Base-by-base conservation (phyloP, 2,329 filamentous ascomycete species). In the Beauveria australis region DNA sequence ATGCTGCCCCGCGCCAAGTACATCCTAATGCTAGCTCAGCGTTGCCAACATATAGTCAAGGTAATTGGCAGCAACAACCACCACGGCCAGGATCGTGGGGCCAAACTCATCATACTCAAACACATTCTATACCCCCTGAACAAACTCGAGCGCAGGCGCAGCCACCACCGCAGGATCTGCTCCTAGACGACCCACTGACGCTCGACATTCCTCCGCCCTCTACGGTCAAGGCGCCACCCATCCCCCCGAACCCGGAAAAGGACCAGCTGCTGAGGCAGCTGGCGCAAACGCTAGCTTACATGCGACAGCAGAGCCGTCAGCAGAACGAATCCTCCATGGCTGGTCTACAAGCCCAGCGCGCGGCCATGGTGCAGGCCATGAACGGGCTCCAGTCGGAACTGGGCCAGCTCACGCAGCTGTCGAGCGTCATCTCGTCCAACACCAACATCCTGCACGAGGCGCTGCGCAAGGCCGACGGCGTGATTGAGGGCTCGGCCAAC, bases 211-310 rank as follows among this genome's bases (percentile, higher is more conserved):
- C 82, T 2, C 73, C 78, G 1, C 72, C 76, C 4, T 75, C 78
- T 0, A 76, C 80, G 24, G 71, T 85, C 8, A 81, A 88, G 6
- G 85, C 91, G 1, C 93, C 94, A 0, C 92, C 93, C 0, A 91
- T 97, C 37, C 93, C 94, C 0, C 92, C 92, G 0, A 99, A 99
- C 68, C 94, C 94, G 0, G 91, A 97, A 74, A 97, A 96, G 71
- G 92, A 97, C 72, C 88, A 89, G 22, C 83, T 97, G 18, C 81
- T 96, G 3, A 82, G 83, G 58, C 89, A 92, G 49, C 82, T 97
- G 33, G 91, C 88, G 41, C 79, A 82, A 60, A 84, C 86, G 0
- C 78, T 97, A 3, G 79, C 86, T 59, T 77, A 83, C 44, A 86
- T 89, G 64, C 86, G 92, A 18, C 84, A 86, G 63, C 81, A 82